A percentile compares a stretch with the other conserved stretches of the same genome.
phyloP scores from a whole-genome alignment of 163 green algal genomes.

The Scenedesmus sp. region DNA sequence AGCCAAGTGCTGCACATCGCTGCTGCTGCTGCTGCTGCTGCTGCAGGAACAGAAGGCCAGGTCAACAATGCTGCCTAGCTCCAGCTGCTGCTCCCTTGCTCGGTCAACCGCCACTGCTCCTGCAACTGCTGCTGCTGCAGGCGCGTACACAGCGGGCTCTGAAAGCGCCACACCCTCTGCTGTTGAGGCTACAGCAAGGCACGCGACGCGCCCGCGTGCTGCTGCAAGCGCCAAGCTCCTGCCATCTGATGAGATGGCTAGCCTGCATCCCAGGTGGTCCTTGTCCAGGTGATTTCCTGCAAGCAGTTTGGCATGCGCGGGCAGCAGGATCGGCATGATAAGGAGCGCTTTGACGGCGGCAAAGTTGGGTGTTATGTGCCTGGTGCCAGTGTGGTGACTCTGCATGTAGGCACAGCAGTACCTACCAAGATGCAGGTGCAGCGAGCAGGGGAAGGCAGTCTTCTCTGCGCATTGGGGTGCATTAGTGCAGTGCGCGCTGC shows the following conservation, averaged over 20 bases:
- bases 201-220: neutral
- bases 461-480: no score
- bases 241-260: conserved; percentile 4
- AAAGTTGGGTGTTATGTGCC: neutral
- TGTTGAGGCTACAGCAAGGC: neutral
- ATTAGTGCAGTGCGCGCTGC: no score
- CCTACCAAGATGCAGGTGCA: no score
- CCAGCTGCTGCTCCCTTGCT: conserved; percentile 7
- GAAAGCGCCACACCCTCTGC: neutral
- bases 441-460: no score
- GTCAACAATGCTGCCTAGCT: conserved; percentile 34
- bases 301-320: neutral
- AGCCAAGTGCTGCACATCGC: conserved; percentile 24
- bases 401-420: no score
- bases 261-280: conserved; percentile 11
- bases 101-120: neutral
- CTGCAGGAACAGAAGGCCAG: conserved; percentile 25
- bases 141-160: conserved; percentile 27
- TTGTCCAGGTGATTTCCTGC: neutral
- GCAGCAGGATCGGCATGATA: neutral
- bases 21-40: neutral
- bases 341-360: neutral
- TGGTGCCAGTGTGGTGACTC: neutral
- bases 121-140: conserved; percentile 1
- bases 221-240: conserved; percentile 16